These are phyloP conservation scores for Paratrypanosoma confusum DNA, from an alignment of 208 protist species.

Conservation along the genomic window DNA sequence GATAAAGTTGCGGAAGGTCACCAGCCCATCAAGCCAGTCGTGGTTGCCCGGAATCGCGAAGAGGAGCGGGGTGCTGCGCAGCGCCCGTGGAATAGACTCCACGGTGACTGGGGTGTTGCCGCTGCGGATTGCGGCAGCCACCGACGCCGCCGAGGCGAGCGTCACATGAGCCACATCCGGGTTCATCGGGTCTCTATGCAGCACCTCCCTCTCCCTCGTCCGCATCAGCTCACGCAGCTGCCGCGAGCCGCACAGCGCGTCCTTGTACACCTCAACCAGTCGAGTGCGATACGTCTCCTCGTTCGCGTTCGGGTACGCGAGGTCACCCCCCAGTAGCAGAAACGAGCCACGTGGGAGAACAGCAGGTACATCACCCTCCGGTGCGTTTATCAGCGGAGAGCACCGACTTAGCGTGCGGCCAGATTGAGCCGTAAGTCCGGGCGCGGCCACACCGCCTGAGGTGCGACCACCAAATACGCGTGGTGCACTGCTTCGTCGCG, in stretches of 20 bases:
- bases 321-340: slow-evolving; percentile 67
- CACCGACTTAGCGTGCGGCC: too few species aligned
- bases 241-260: slow-evolving; percentile 34
- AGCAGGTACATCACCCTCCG: too few species aligned
- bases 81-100: slow-evolving; percentile 28
- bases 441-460: too few species aligned
- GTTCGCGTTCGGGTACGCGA: slow-evolving; percentile 70
- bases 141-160: slow-evolving; percentile 34
- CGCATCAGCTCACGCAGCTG: slow-evolving; percentile 37
- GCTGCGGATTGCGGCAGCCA: slow-evolving; percentile 18
- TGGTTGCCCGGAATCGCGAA: slow-evolving; percentile 84
- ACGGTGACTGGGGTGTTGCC: slow-evolving; percentile 9
- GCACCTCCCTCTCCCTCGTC: slow-evolving; percentile 24
- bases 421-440: too few species aligned
- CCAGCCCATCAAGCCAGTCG: slow-evolving; percentile 84
- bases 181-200: slow-evolving; percentile 29
- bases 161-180: slow-evolving; percentile 39
- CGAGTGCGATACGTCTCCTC: slow-evolving; percentile 61
- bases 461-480: too few species aligned
- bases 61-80: slow-evolving; percentile 51
- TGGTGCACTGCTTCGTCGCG: too few species aligned
- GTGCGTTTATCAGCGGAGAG: too few species aligned
- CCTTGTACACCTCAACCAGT: slow-evolving; percentile 60
- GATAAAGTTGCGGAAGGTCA: slow-evolving; percentile 70
- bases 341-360: slow-evolving; percentile 65